phyloP scores from a whole-genome alignment of 805 yeast species.

The Saccharomyces jurei region DNA sequence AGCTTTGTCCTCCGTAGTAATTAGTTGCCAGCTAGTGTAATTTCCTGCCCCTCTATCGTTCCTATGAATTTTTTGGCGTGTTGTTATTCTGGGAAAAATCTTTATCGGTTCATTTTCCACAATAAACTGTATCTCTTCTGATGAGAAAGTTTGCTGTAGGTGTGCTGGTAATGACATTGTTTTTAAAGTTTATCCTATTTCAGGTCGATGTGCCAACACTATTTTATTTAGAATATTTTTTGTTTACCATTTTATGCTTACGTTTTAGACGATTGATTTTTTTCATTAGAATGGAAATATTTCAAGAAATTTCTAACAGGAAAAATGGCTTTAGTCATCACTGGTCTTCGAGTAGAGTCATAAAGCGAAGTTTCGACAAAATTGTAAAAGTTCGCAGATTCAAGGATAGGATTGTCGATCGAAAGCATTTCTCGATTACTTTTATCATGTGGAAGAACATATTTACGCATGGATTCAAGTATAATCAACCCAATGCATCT shows the following conservation, averaged over 20 bases:
- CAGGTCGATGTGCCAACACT: not conserved
- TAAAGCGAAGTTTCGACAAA: not conserved
- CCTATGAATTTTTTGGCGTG: slow-evolving; percentile 15
- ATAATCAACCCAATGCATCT: slow-evolving; percentile 23
- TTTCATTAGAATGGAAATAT: not conserved
- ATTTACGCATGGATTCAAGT: slow-evolving; percentile 5
- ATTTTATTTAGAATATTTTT: not conserved
- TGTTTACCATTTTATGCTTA: not conserved
- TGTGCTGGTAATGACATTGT: slow-evolving; percentile 59
- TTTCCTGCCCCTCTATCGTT: slow-evolving; percentile 1
- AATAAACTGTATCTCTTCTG: slow-evolving; percentile 72
- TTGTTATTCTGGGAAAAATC: slow-evolving; percentile 62
- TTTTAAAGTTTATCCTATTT: not conserved
- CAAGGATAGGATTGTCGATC: not conserved
- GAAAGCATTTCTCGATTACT: not conserved
- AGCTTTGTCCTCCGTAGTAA: slow-evolving; percentile 32
- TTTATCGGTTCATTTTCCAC: slow-evolving; percentile 73
- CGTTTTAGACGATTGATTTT: not conserved
- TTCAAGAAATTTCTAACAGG: not conserved
- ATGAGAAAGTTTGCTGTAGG: slow-evolving; percentile 50
- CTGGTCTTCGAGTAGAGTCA: not conserved
- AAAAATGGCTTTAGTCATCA: not conserved
- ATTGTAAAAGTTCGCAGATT: not conserved
- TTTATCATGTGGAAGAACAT: slow-evolving; percentile 16
- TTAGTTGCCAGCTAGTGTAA: slow-evolving; percentile 19